Percentiles rank a stretch among this genome's conserved stretches.
phyloP scores from a whole-genome alignment of 2,329 filamentous ascomycete species.

The Talaromyces piceae region DNA sequence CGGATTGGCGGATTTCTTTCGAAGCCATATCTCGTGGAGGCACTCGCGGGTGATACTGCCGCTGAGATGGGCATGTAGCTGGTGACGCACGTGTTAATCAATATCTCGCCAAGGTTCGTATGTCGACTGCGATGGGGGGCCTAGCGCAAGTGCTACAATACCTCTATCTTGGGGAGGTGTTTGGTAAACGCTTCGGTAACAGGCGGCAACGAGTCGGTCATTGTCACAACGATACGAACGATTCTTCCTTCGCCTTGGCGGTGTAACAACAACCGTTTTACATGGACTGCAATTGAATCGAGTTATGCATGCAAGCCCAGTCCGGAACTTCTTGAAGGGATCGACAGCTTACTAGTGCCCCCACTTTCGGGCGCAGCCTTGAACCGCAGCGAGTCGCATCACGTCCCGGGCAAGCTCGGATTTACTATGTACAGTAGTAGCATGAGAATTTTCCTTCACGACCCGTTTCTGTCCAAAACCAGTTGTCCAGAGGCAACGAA shows the following conservation, averaged over 20 bases:
- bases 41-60: constrained; percentile 67
- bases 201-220: not conserved
- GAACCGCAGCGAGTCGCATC: not conserved
- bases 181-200: constrained; percentile 26
- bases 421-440: no score
- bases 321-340: no score
- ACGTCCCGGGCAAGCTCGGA: no score
- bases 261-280: no score
- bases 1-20: constrained; percentile 45
- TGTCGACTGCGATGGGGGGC: not conserved
- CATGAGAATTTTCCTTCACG: no score
- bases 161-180: constrained; percentile 31
- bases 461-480: no score
- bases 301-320: not conserved
- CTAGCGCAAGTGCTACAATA: constrained; percentile 11
- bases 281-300: not conserved
- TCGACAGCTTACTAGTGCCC: no score
- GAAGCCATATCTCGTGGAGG: constrained; percentile 66
- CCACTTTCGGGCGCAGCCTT: not conserved
- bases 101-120: not conserved
- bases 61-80: constrained; percentile 75
- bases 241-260: no score
- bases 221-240: no score
- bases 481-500: not conserved
- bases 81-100: constrained; percentile 8